Percentiles rank a stretch among this genome's conserved stretches.
Evolutionary conservation across 1,284 basidiomycete genomes (phyloP).

Genomic region (Pseudozyma hubeiensis): DNA sequence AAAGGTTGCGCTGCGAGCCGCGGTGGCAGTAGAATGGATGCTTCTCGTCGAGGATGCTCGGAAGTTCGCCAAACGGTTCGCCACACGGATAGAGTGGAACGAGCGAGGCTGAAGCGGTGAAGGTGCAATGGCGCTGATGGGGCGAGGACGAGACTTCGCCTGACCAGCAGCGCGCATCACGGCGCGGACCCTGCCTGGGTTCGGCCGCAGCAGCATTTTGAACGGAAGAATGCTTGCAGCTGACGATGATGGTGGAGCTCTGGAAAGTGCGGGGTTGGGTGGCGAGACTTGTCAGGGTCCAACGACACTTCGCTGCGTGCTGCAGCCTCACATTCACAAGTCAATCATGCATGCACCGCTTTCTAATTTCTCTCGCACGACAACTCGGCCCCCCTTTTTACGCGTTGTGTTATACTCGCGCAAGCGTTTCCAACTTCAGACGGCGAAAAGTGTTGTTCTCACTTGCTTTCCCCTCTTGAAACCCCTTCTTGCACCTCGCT

Average conservation of each 20-base stretch:
- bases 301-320: too few relatives aligned
- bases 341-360: too few relatives aligned
- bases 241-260: slow-evolving; percentile 4
- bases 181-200: slow-evolving; percentile 20
- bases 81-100: not conserved
- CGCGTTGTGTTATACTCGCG: too few relatives aligned
- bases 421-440: too few relatives aligned
- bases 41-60: slow-evolving; percentile 5
- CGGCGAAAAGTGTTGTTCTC: too few relatives aligned
- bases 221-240: not conserved
- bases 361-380: too few relatives aligned
- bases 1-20: not conserved
- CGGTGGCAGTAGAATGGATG: not conserved
- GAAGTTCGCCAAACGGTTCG: not conserved
- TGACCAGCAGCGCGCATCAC: slow-evolving; percentile 7
- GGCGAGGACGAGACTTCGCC: slow-evolving; percentile 9
- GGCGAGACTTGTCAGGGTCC: too few relatives aligned
- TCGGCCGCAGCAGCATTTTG: slow-evolving; percentile 21
- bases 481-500: not conserved
- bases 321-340: too few relatives aligned
- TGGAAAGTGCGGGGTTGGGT: not conserved
- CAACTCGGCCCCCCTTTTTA: too few relatives aligned
- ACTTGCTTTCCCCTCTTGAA: not conserved
- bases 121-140: slow-evolving; percentile 2
- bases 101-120: not conserved